phyloP scores from a whole-genome alignment of 2,329 filamentous ascomycete species.

The Penicillium sp. region DNA sequence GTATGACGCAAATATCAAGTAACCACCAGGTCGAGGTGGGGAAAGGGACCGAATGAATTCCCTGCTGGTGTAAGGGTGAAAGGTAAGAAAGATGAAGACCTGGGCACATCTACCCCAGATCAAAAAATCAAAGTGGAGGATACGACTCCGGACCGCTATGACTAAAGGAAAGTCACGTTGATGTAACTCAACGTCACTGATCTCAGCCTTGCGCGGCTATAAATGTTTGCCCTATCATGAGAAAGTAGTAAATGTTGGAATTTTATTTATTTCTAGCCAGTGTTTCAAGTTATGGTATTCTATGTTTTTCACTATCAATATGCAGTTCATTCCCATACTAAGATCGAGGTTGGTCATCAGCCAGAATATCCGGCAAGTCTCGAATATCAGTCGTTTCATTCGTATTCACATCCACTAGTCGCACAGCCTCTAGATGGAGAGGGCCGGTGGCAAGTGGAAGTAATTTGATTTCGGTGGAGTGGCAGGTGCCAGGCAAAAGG shows the following conservation, averaged over 20 bases:
- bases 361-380: constrained; percentile 58
- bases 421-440: constrained; percentile 53
- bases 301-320: neutral
- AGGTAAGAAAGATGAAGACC: neutral
- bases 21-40: constrained; percentile 2
- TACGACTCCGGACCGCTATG: constrained; percentile 13
- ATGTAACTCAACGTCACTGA: neutral
- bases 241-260: neutral
- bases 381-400: constrained; percentile 57
- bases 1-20: constrained; percentile 41
- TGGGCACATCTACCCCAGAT: constrained; percentile 9
- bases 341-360: constrained; percentile 29
- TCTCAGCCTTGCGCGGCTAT: constrained; percentile 5
- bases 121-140: constrained; percentile 5
- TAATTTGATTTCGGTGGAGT: constrained; percentile 57
- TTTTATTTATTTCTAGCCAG: neutral
- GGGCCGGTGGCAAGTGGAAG: constrained; percentile 52
- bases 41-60: neutral
- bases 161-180: constrained; percentile 4
- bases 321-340: neutral
- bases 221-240: neutral
- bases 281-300: neutral
- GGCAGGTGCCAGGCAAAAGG: constrained; percentile 55
- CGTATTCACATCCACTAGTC: constrained; percentile 56
- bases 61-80: neutral